phyloP scores from a whole-genome alignment of 345 rosid species.

The Adansonia digitata region DNA sequence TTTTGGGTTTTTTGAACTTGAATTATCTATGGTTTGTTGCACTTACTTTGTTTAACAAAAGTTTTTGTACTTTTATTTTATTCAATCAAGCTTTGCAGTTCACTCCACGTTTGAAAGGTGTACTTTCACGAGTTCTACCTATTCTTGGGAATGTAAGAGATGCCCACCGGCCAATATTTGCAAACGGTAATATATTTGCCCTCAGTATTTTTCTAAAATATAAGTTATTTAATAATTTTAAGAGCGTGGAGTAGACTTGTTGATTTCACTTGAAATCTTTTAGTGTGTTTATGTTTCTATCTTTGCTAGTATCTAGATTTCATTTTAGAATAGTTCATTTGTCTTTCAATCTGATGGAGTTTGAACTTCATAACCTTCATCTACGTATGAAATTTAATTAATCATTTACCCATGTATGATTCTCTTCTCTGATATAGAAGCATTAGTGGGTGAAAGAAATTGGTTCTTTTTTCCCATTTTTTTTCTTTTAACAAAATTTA shows the following conservation, averaged over 20 bases:
- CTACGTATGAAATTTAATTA: background rate
- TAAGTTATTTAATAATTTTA: background rate
- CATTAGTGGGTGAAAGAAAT: background rate
- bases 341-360: background rate
- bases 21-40: slow-evolving; percentile 12
- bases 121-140: slow-evolving; percentile 80
- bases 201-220: background rate
- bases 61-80: slow-evolving; percentile 19
- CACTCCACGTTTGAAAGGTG: slow-evolving; percentile 85
- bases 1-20: slow-evolving; percentile 7
- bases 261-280: slow-evolving; percentile 12
- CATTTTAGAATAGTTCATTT: background rate
- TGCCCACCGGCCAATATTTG: slow-evolving; percentile 81
- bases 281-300: background rate
- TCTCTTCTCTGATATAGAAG: background rate
- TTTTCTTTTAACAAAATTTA: background rate
- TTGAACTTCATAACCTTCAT: slow-evolving; percentile 2
- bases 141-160: slow-evolving; percentile 90
- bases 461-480: background rate
- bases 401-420: background rate
- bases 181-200: slow-evolving; percentile 53
- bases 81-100: slow-evolving; percentile 81
- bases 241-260: background rate
- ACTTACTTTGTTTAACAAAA: slow-evolving; percentile 31
- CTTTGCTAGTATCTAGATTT: background rate